Conservation (phyloP, 2,329 filamentous ascomycete genomes). For the Leptographium wingfieldii region DNA sequence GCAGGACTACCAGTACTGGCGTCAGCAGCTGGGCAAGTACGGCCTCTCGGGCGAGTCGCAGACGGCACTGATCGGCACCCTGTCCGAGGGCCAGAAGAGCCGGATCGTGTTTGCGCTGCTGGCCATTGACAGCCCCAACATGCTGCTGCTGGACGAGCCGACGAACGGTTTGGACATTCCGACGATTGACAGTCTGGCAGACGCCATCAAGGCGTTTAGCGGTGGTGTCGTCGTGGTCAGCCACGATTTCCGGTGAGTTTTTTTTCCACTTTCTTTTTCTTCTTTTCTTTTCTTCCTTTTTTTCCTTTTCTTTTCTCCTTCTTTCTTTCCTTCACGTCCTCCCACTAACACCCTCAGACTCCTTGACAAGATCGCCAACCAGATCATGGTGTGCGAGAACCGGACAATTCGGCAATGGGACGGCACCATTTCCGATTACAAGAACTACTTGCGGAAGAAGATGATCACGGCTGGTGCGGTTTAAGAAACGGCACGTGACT, state of each 20-base stretch:
- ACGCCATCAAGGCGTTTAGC: conserved; percentile 92
- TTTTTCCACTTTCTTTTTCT: neutral
- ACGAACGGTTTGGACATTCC: conserved; percentile 99
- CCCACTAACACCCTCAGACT: conserved; percentile 41
- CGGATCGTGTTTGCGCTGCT: conserved; percentile 96
- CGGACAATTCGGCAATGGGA: conserved; percentile 86
- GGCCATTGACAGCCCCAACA: conserved; percentile 92
- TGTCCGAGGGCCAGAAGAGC: conserved; percentile 95
- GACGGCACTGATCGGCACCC: conserved; percentile 92
- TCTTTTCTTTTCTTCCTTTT: neutral
- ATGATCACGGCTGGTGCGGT: conserved; percentile 84
- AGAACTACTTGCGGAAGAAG: conserved; percentile 98
- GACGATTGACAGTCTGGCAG: conserved; percentile 92
- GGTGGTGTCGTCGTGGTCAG: conserved; percentile 96
- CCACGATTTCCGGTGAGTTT: conserved; percentile 89
- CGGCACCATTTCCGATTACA: conserved; percentile 85
- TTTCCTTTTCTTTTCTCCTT: neutral
- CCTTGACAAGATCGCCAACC: conserved; percentile 98
- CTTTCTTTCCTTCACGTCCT: neutral
- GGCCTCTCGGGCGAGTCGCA: conserved; percentile 87
- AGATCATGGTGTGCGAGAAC: conserved; percentile 99
- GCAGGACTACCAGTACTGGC: conserved; percentile 99
- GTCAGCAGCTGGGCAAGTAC: conserved; percentile 91
- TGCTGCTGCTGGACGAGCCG: conserved; percentile 94
- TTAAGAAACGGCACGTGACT: conserved; percentile 30